Base-by-base conservation (phyloP, 768 basidiomycete genomes). In the Kondoa subrosea region DNA sequence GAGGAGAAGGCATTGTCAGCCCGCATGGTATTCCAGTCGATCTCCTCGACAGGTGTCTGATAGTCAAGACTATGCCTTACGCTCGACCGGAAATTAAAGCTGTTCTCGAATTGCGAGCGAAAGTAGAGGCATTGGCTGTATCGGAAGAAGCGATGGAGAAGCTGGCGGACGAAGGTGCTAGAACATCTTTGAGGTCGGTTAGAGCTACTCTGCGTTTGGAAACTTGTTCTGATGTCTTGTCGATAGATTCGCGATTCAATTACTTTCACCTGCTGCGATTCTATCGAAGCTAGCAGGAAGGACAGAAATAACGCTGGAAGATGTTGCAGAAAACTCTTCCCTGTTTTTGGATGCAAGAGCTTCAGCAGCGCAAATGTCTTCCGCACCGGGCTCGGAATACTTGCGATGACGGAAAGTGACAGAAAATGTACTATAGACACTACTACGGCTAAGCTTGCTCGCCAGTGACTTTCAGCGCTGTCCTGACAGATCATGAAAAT, bases 1-100 rank as follows among this genome's bases (percentile, higher is more conserved):
- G 34, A 2, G 68, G 69, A 25, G 73, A 83, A 0, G 93, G 96
- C 70, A 87, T 97, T 65, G 81, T 89, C 25, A 83, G 89, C 3
- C 89, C 95, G 1, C 93, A 97, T 75, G 95, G 95, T 15, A 80
- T 97, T 57, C 95, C 95, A 14, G 83, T 91, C 60, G 93, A 99
- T 78, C 80, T 97, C 17, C 81, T 96, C 58, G 95, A 97, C 78
- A 83, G 93, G 85, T 91, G 79, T 77, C 85, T 99, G 81, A 97
- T 97, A 68, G 93, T 97, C 25, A 88, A 90, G 74, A 97, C 93
- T 1, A 84, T 88, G 68, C 81, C 82, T 15, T 92, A 96, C 76
- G 83, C 82, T 4, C 82, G 84, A 56, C 88, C 88, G 14, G 87
- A 96, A 75, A 86, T 96, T 59, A 84, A 84, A 34, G 86, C 85